phyloP scores from a whole-genome alignment of 768 basidiomycete species.

The Psilocybe azurescens region DNA sequence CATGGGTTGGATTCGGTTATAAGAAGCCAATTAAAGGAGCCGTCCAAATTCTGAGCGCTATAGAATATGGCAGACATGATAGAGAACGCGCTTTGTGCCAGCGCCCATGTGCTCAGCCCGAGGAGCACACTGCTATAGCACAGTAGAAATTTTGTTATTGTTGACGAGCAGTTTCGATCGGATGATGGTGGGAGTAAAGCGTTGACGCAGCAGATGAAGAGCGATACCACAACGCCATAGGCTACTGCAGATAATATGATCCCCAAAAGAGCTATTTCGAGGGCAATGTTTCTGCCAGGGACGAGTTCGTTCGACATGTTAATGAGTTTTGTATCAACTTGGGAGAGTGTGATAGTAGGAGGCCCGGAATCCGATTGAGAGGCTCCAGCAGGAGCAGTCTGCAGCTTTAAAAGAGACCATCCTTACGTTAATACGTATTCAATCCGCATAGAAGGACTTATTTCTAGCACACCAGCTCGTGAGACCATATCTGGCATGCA shows the following conservation, averaged over 20 bases:
- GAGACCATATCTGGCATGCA: neutral
- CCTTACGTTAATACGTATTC: neutral
- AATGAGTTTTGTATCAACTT: neutral
- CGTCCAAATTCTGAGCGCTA: neutral
- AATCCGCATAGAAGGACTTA: neutral
- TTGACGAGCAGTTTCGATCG: neutral
- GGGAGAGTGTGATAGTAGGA: no score
- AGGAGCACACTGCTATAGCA: neutral
- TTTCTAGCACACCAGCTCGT: neutral
- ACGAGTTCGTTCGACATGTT: neutral
- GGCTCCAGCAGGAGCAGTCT: neutral
- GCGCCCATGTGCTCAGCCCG: neutral
- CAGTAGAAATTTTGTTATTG: neutral
- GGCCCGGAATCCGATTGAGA: neutral
- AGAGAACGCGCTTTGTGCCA: neutral
- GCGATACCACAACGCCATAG: slow-evolving; percentile 6
- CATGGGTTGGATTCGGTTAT: neutral
- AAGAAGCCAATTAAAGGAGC: neutral
- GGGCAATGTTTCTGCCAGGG: neutral
- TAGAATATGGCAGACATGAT: slow-evolving; percentile 1
- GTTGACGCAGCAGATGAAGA: slow-evolving; percentile 5
- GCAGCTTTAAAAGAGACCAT: neutral
- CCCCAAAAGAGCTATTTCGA: neutral
- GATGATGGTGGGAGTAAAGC: neutral
- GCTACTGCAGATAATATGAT: slow-evolving; percentile 2